Evolutionary conservation across 1,284 basidiomycete genomes (phyloP), one percentile per base, ranked within the genome.

Genomic region (Melampsora americana): DNA sequence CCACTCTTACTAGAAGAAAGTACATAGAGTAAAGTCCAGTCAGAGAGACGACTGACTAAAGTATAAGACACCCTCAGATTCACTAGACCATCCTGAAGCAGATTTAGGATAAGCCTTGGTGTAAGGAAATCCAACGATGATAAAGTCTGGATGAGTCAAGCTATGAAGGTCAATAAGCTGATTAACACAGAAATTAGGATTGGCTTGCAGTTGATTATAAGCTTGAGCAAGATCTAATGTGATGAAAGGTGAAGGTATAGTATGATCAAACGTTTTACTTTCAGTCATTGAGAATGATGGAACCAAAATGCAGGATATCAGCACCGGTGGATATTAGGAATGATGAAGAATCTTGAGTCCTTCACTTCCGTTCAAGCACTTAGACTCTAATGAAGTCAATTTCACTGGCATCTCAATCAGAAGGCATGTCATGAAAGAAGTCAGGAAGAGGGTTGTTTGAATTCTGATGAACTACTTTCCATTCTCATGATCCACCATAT

Each of bases 1-100:
- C 5, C 18, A 18, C 18, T 5, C 12, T 12, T 3, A 53, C 50
- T 59, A 23, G 28, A 23, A 7, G 9, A n/a, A 59, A 9, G 53
- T 7, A 23, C 28, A 23, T 4, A n/a, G 26, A 39, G 14, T 0
- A 9, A 64, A 26, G n/a, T 32, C 30, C 2, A 14, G 16, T 14
- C 16, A 14, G 16, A 44, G 42, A 44, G 42, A 14, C 35, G 28
- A 30, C 61, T 30, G 12, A 32, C 28, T 39, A 64, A 30, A 64
- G n/a, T 30, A 64, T n/a, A 64, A 32, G 35, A n/a, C 30, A n/a
- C 32, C 28, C 18, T 64, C 61, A 64, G 35, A n/a, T 64, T 59
- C 23, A 28, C n/a, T 59, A 9, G 7, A 28, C n/a, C 20, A 20
- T 64, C 14, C n/a, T 7, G 28, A 26, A 5, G 61, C 61, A n/a